Percentiles rank a stretch among this genome's conserved stretches.
These are phyloP conservation scores for Purpureocillium takamizusanense DNA, from an alignment of 2,329 filamentous ascomycete genomes.

Conservation along the genomic window DNA sequence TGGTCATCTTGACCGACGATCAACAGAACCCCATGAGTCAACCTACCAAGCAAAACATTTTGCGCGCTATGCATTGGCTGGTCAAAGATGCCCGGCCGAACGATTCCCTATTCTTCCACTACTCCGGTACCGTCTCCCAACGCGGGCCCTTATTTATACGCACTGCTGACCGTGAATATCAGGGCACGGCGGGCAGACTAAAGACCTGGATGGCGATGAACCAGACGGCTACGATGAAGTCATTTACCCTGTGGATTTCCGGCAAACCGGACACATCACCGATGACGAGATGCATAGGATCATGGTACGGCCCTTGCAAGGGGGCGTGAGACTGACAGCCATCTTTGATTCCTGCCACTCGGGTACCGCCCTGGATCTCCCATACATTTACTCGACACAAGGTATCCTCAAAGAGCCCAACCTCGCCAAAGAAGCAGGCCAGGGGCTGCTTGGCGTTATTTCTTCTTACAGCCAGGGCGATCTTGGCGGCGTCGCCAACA, in stretches of 20 bases:
- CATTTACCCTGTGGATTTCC: slow-evolving; percentile 76
- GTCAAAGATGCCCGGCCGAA: slow-evolving; percentile 89
- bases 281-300: slow-evolving; percentile 77
- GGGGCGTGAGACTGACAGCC: slow-evolving; percentile 50
- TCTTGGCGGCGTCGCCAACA: slow-evolving; percentile 70
- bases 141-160: background rate
- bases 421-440: slow-evolving; percentile 57
- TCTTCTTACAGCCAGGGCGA: slow-evolving; percentile 61
- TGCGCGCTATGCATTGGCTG: slow-evolving; percentile 95
- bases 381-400: slow-evolving; percentile 61
- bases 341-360: slow-evolving; percentile 62
- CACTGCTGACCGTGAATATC: background rate
- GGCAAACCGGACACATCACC: slow-evolving; percentile 70
- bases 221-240: slow-evolving; percentile 77
- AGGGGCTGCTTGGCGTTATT: slow-evolving; percentile 51
- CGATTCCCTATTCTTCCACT: slow-evolving; percentile 96
- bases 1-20: slow-evolving; percentile 94
- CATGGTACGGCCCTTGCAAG: slow-evolving; percentile 50
- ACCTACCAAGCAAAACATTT: slow-evolving; percentile 89
- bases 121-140: slow-evolving; percentile 59
- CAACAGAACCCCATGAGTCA: slow-evolving; percentile 97
- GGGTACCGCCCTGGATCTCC: slow-evolving; percentile 55
- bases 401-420: slow-evolving; percentile 62
- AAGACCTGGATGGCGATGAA: slow-evolving; percentile 71
- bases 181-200: slow-evolving; percentile 75